Conservation (phyloP, 176 grass and related monocot species). For the Lolium multiflorum region DNA sequence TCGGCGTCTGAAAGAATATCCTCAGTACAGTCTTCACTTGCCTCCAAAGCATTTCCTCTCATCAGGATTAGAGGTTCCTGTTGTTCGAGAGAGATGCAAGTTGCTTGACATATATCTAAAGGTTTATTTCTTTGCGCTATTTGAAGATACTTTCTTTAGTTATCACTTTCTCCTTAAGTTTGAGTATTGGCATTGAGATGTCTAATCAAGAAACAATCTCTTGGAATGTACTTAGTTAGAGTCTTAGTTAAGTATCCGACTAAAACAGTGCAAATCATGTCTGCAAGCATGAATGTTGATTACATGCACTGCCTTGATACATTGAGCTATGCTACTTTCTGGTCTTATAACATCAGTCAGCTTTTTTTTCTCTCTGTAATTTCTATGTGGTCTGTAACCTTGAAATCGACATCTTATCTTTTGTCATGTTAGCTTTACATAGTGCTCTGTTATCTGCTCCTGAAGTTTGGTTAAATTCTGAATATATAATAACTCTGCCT, state of each 20-base stretch:
- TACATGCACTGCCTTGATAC: constrained; percentile 21
- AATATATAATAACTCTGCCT: constrained; percentile 12
- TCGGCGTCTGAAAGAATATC: constrained; percentile 93
- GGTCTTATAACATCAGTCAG: constrained; percentile 10
- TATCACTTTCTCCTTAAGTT: constrained; percentile 15
- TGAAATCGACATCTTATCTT: constrained; percentile 14
- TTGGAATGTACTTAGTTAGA: constrained; percentile 27
- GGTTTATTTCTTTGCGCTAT: constrained; percentile 60
- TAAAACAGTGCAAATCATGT: constrained; percentile 10
- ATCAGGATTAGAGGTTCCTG: constrained; percentile 89
- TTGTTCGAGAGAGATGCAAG: constrained; percentile 95
- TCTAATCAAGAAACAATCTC: constrained; percentile 30
- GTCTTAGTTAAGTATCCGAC: not conserved
- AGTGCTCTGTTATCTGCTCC: not conserved
- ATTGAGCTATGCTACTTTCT: constrained; percentile 31
- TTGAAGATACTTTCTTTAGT: constrained; percentile 35
- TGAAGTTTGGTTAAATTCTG: not conserved
- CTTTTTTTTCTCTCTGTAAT: constrained; percentile 32
- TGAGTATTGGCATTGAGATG: not conserved
- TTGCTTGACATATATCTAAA: constrained; percentile 95
- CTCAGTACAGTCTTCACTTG: constrained; percentile 91
- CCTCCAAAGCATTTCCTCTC: constrained; percentile 98
- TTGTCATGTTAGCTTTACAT: constrained; percentile 16
- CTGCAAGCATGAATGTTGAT: constrained; percentile 33
- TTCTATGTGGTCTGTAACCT: constrained; percentile 26